A percentile compares a stretch with the other conserved stretches of the same genome.
These are phyloP conservation scores for Coemansia sp. DNA, from an alignment of 192 early-diverging fungal genomes.

Conservation along the genomic window DNA sequence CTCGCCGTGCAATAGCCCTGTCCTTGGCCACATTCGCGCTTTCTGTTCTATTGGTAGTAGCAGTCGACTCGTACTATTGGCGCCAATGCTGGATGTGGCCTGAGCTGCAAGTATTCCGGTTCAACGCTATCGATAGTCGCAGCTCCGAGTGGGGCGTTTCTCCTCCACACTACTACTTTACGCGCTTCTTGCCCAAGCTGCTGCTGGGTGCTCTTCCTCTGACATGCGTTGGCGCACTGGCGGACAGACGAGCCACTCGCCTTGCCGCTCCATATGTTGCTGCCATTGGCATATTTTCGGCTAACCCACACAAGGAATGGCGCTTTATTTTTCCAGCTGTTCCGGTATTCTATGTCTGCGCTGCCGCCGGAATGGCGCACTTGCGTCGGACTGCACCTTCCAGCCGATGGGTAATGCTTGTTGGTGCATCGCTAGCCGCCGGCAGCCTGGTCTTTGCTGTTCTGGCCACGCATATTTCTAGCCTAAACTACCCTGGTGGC, in stretches of 20 bases:
- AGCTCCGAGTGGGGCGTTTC: slow-evolving; percentile 47
- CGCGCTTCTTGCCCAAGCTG: slow-evolving; percentile 70
- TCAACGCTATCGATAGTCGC: slow-evolving; percentile 60
- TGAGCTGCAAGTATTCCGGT: slow-evolving; percentile 60
- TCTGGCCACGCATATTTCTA: slow-evolving; percentile 59
- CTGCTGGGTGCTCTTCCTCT: slow-evolving; percentile 71
- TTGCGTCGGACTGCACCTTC: slow-evolving; percentile 6
- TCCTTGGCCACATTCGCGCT: background rate
- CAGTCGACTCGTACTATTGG: slow-evolving; percentile 70
- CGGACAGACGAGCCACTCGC: slow-evolving; percentile 51
- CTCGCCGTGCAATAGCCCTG: slow-evolving; percentile 7
- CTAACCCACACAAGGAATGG: slow-evolving; percentile 92
- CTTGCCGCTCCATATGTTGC: slow-evolving; percentile 57
- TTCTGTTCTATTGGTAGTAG: slow-evolving; percentile 40
- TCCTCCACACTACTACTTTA: slow-evolving; percentile 75
- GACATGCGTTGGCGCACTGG: slow-evolving; percentile 49
- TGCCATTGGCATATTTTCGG: slow-evolving; percentile 69
- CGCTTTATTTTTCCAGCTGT: slow-evolving; percentile 86
- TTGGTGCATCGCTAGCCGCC: background rate
- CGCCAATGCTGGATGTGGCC: slow-evolving; percentile 58
- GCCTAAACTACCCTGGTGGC: slow-evolving; percentile 89
- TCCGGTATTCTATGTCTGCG: slow-evolving; percentile 74
- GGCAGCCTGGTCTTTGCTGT: slow-evolving; percentile 7
- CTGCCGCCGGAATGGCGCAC: slow-evolving; percentile 54
- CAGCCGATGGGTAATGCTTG: slow-evolving; percentile 17